Evolutionary conservation across 176 grass and related monocot genomes (phyloP).

Genomic region (Calamus simplicifolius): DNA sequence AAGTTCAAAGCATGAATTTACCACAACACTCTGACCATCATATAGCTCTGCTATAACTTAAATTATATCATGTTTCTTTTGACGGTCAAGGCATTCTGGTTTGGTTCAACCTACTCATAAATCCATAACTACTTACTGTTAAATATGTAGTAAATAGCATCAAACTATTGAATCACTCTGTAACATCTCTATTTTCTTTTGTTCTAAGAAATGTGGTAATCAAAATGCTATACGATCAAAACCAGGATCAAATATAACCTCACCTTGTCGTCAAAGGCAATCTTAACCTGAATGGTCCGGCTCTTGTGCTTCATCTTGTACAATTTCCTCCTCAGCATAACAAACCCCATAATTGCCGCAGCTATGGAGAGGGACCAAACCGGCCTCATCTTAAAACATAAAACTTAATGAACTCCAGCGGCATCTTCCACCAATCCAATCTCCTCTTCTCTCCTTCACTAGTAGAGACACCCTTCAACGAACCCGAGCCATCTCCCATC

Average conservation of each 20-base stretch:
- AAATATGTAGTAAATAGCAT: too few species aligned
- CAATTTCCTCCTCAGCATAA: conserved; percentile 48
- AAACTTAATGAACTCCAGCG: conserved; percentile 39
- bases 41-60: too few species aligned
- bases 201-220: background rate
- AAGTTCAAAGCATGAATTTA: too few species aligned
- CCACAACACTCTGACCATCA: too few species aligned
- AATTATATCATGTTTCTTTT: too few species aligned
- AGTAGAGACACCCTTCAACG: background rate
- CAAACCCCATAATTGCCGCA: conserved; percentile 30
- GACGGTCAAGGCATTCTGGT: too few species aligned
- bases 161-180: background rate
- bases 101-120: too few species aligned
- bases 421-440: conserved; percentile 44
- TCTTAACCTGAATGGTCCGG: conserved; percentile 33
- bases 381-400: conserved; percentile 49
- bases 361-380: conserved; percentile 59
- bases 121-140: too few species aligned
- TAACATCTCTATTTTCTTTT: background rate
- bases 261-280: conserved; percentile 56
- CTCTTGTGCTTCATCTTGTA: conserved; percentile 45
- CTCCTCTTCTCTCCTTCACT: conserved; percentile 15
- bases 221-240: background rate
- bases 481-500: background rate
- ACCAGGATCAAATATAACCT: background rate